phyloP scores from a whole-genome alignment of 331 rosid species.

The Rosa hybrid region DNA sequence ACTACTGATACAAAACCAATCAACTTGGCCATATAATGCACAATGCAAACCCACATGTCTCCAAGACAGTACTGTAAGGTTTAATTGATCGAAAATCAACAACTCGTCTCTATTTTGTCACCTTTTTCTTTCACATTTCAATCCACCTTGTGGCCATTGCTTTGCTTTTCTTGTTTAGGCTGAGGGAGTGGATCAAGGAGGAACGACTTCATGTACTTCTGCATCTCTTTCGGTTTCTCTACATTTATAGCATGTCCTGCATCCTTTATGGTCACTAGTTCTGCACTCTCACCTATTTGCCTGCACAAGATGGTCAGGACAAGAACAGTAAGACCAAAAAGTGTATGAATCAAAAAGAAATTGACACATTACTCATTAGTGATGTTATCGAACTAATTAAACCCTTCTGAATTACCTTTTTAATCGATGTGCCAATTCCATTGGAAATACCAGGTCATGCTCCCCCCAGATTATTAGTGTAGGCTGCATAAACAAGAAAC shows the following conservation, averaged over 20 bases:
- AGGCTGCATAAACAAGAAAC: constrained; percentile 53
- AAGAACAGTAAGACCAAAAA: background rate
- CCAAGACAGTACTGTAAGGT: background rate
- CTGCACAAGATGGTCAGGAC: constrained; percentile 8
- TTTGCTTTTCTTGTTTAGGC: constrained; percentile 16
- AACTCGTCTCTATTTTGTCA: background rate
- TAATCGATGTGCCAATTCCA: constrained; percentile 79
- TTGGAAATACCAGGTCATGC: constrained; percentile 70
- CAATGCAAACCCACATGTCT: background rate
- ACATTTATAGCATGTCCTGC: constrained; percentile 58
- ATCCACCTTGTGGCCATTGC: constrained; percentile 42
- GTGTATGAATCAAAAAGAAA: background rate
- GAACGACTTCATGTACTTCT: constrained; percentile 39
- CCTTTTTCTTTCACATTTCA: constrained; percentile 14
- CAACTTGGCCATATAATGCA: constrained; percentile 10
- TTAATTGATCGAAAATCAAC: background rate
- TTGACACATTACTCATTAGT: background rate
- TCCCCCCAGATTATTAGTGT: constrained; percentile 90
- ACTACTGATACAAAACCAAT: background rate
- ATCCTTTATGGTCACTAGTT: constrained; percentile 42
- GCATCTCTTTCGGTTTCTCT: constrained; percentile 55
- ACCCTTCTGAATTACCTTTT: constrained; percentile 43
- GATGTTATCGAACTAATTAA: background rate
- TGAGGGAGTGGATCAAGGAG: constrained; percentile 36
- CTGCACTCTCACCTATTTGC: constrained; percentile 44